Evolutionary conservation across 2,329 filamentous ascomycete species (phyloP).

Genomic region (Arthroderma uncinatum): DNA sequence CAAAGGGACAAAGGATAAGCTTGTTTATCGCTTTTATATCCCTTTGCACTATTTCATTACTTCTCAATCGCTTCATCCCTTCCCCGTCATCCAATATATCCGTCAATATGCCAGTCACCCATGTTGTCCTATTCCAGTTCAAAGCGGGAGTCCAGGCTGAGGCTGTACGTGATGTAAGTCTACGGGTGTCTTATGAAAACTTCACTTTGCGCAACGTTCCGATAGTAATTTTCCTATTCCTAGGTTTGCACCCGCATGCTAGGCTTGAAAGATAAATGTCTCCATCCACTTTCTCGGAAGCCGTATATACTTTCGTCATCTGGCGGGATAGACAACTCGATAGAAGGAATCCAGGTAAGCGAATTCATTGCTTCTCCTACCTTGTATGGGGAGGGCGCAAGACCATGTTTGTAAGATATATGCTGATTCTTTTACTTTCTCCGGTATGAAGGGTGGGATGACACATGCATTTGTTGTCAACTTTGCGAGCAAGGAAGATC

Average conservation of each 20-base stretch:
- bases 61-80: background rate
- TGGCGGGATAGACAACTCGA: conserved; percentile 52
- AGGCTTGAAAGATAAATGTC: conserved; percentile 45
- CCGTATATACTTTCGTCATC: conserved; percentile 50
- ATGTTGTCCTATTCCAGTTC: conserved; percentile 59
- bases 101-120: conserved; percentile 49
- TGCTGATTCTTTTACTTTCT: background rate
- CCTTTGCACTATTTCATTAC: background rate
- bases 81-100: background rate
- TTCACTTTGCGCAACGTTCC: conserved; percentile 4
- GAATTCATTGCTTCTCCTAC: background rate
- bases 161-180: conserved; percentile 44
- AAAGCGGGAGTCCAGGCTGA: conserved; percentile 41
- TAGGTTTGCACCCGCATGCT: conserved; percentile 49
- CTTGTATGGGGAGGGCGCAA: too few species aligned
- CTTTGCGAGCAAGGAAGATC: conserved; percentile 52
- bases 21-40: background rate
- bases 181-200: background rate
- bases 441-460: conserved; percentile 42
- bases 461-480: conserved; percentile 60
- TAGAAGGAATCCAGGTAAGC: conserved; percentile 49
- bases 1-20: background rate
- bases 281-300: conserved; percentile 47
- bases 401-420: background rate
- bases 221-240: conserved; percentile 1